Evolutionary conservation across 1,284 basidiomycete species (phyloP).

Genomic region (Coriolopsis trogii): DNA sequence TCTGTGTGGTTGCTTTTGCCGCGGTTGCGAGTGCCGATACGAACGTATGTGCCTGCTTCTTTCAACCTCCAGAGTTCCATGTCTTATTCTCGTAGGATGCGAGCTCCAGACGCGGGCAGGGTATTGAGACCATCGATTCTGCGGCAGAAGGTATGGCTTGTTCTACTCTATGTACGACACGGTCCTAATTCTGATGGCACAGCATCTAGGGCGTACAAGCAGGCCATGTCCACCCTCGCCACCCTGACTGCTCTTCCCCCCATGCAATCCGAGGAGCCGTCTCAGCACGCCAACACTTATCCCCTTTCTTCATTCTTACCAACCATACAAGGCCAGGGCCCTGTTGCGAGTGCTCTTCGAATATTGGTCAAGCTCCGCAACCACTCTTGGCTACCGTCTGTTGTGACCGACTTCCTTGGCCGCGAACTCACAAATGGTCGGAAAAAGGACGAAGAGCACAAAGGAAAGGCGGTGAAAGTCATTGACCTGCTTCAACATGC

Average conservation of each 20-base stretch:
- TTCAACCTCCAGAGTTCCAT: neutral
- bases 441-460: constrained; percentile 63
- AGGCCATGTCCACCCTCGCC: constrained; percentile 65
- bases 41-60: constrained; percentile 6
- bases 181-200: constrained; percentile 20
- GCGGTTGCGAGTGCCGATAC: constrained; percentile 27
- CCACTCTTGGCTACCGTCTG: constrained; percentile 48
- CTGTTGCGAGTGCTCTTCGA: constrained; percentile 65
- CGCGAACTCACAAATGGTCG: constrained; percentile 47
- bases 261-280: constrained; percentile 54
- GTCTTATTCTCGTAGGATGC: constrained; percentile 6
- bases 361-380: constrained; percentile 65
- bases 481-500: constrained; percentile 79
- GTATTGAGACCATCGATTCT: constrained; percentile 25
- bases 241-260: constrained; percentile 61
- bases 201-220: constrained; percentile 74
- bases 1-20: constrained; percentile 32
- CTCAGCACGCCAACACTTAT: constrained; percentile 48
- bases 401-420: constrained; percentile 43
- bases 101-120: constrained; percentile 2
- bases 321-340: constrained; percentile 71
- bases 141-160: constrained; percentile 28
- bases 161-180: neutral
- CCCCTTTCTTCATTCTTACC: constrained; percentile 66
- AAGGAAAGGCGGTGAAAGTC: constrained; percentile 72